Evolutionary conservation across 176 grass and related monocot species (phyloP).

Genomic region (Paspalum notatum): DNA sequence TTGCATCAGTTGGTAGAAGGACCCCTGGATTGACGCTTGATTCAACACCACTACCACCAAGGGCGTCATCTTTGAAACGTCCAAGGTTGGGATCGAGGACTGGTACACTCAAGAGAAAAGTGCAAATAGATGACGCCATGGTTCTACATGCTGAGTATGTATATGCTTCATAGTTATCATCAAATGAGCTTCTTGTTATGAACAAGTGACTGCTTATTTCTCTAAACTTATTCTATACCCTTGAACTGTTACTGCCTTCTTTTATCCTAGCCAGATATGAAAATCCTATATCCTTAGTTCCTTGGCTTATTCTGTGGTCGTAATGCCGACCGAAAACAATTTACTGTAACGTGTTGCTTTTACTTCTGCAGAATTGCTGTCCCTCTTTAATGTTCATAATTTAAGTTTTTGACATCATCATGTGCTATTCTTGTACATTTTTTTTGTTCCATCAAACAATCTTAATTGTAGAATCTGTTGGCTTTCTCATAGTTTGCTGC

Average conservation of each 20-base stretch:
- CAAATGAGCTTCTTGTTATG: constrained; percentile 23
- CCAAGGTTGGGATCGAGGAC: constrained; percentile 63
- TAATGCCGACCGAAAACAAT: neutral
- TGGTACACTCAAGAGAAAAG: constrained; percentile 73
- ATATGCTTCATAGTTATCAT: constrained; percentile 27
- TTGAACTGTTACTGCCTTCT: neutral
- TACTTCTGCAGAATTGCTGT: neutral
- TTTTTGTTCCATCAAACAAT: neutral
- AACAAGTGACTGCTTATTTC: constrained; percentile 30
- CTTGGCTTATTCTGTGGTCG: neutral
- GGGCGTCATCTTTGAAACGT: constrained; percentile 69
- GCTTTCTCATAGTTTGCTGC: neutral
- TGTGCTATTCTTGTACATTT: neutral
- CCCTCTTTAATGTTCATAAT: neutral
- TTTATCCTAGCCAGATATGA: neutral
- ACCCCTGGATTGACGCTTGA: constrained; percentile 75
- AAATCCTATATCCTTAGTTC: neutral
- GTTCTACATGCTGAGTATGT: constrained; percentile 98
- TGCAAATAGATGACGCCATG: constrained; percentile 86
- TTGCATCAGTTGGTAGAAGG: constrained; percentile 77
- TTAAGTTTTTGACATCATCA: neutral
- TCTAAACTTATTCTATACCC: constrained; percentile 8
- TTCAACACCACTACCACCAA: constrained; percentile 62
- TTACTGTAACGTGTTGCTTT: neutral
- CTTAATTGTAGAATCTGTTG: constrained; percentile 21